Percentiles rank a stretch among this genome's conserved stretches.
Conservation (phyloP, 2,329 filamentous ascomycete genomes). For the Helminthosporium solani region DNA sequence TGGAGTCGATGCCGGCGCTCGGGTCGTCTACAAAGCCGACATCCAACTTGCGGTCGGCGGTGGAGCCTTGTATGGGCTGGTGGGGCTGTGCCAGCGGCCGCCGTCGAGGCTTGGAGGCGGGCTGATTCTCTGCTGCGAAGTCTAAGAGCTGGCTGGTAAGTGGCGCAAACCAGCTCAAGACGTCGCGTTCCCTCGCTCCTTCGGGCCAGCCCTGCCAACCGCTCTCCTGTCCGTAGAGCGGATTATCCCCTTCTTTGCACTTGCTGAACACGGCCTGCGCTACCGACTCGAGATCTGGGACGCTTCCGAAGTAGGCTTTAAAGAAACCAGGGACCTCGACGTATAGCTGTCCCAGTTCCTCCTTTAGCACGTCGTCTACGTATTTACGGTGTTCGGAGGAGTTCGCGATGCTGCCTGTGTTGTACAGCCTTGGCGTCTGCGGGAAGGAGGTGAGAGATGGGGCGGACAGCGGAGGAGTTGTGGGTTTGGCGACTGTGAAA, state of each 20-base stretch:
- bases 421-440: conserved; percentile 28
- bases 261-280: conserved; percentile 20
- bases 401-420: conserved; percentile 22
- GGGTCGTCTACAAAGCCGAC: conserved; percentile 24
- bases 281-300: conserved; percentile 12
- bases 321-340: conserved; percentile 24
- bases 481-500: conserved; percentile 7
- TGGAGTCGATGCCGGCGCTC: conserved; percentile 17
- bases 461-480: conserved; percentile 10
- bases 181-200: conserved; percentile 20
- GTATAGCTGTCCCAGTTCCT: conserved; percentile 21
- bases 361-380: conserved; percentile 18
- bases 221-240: conserved; percentile 20
- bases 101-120: conserved; percentile 3
- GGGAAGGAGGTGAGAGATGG: conserved; percentile 15
- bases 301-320: conserved; percentile 20
- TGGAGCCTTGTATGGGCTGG: conserved; percentile 23
- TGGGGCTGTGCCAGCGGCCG: conserved; percentile 12
- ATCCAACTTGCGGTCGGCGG: conserved; percentile 25
- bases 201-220: conserved; percentile 22
- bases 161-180: conserved; percentile 22
- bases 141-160: conserved; percentile 10
- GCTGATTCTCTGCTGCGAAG: conserved; percentile 6
- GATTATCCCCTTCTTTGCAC: conserved; percentile 22
- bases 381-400: conserved; percentile 20